These are phyloP conservation scores for Mangifera indica DNA, from an alignment of 345 rosid species.

Conservation along the genomic window DNA sequence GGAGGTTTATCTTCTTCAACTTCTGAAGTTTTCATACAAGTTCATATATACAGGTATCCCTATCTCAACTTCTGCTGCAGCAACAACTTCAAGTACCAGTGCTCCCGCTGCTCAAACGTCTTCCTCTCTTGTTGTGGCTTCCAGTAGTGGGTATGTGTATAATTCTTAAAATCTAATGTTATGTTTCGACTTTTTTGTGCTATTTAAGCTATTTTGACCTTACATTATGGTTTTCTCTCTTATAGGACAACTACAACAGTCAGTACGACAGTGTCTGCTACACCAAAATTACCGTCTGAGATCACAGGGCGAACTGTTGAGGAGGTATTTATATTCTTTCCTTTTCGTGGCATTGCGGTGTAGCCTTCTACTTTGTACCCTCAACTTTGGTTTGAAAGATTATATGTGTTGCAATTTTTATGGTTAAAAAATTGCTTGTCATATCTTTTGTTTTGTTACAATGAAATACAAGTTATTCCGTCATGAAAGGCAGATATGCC, in stretches of 20 bases:
- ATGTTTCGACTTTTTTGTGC: neutral
- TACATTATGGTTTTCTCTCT: constrained; percentile 1
- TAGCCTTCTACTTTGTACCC: neutral
- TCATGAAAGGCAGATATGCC: neutral
- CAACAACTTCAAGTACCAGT: constrained; percentile 42
- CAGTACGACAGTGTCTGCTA: constrained; percentile 42
- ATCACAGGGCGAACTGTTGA: constrained; percentile 90
- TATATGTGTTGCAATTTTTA: neutral
- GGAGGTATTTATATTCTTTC: constrained; percentile 53
- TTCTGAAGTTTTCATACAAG: constrained; percentile 3
- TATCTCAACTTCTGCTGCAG: constrained; percentile 49
- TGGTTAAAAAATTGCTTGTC: neutral
- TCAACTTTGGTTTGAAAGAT: neutral
- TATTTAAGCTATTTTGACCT: neutral
- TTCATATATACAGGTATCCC: constrained; percentile 47
- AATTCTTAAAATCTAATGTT: constrained; percentile 1
- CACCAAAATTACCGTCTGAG: constrained; percentile 85
- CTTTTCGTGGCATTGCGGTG: neutral
- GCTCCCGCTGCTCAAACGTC: constrained; percentile 49
- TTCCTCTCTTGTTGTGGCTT: constrained; percentile 56
- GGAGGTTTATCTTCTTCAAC: neutral
- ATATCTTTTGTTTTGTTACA: neutral
- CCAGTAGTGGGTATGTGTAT: constrained; percentile 81
- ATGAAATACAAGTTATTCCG: neutral
- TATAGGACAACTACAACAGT: constrained; percentile 55